Evolutionary conservation across 257 asterid species (phyloP), one percentile per base, ranked within the genome.

Genomic region (Striga asiatica): DNA sequence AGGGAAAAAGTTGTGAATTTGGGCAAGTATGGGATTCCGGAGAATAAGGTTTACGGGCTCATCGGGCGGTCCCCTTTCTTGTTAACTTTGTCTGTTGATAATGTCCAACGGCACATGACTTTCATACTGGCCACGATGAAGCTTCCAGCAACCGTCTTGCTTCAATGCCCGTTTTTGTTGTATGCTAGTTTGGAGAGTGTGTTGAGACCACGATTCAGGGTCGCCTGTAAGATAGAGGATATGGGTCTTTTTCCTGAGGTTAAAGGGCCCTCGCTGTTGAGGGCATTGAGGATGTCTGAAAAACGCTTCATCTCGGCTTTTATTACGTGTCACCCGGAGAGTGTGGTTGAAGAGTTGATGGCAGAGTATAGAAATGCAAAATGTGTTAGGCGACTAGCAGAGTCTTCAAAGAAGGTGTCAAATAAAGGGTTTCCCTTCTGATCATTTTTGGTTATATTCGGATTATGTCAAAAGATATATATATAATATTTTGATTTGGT

Each of bases 31-130:
- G 96, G 95, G 71, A 61, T 84, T 11, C 56, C 75, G 0, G 89
- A 80, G 66, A 82, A 81, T 45, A 91, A 88, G 31, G 67, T 78
- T 35, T 69, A 76, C 34, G 28, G 66, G 50, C 79, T 88, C 19
- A 59, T 81, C 4, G 93, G 89, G 13, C 81, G 74, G 18, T 80
- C 93, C 24, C 89, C 96, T 3, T 69, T 79, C 34, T 50, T 79
- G 62, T 51, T 80, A 73, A 81, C 97, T 17, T 65, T 88, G 6
- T 88, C 97, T 38, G 39, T 67, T 18, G 91, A 88, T 43, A 88
- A 81, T 66, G 80, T 84, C 57, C 93, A 84, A 76, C 75, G 97
- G 55, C 72, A 88, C 77, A 80, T 84, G 95, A 81, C 93, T 11
- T 88, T 71, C 61, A 47, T 80, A 38, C 41, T 76, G 48, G 91